These are phyloP conservation scores for Aspergillus sclerotiicarbonarius DNA, from an alignment of 495 filamentous ascomycete genomes.

Conservation along the genomic window DNA sequence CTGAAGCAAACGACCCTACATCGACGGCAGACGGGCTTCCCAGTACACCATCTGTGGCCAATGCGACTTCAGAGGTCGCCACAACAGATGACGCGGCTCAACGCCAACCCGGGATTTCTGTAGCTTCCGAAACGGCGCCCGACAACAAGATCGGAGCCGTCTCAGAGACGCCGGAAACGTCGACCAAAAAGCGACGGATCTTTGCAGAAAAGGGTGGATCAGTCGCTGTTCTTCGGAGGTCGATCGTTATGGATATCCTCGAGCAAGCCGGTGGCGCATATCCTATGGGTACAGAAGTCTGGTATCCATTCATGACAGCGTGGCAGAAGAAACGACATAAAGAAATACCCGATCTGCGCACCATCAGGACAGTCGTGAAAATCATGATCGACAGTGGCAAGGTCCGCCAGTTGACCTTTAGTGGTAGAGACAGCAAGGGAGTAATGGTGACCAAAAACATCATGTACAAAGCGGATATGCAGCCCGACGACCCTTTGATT, in stretches of 20 bases:
- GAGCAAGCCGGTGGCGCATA: conserved; percentile 69
- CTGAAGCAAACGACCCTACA: not conserved
- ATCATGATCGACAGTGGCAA: conserved; percentile 57
- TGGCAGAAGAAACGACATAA: conserved; percentile 55
- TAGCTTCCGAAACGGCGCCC: not conserved
- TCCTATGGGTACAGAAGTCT: conserved; percentile 69
- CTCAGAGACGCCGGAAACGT: conserved; percentile 1
- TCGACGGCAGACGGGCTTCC: not conserved
- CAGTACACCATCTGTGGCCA: not conserved
- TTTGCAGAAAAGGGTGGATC: conserved; percentile 39
- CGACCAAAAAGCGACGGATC: conserved; percentile 6
- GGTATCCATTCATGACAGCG: conserved; percentile 61
- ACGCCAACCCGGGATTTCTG: not conserved
- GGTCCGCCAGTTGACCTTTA: conserved; percentile 61
- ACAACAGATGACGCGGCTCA: not conserved
- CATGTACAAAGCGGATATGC: conserved; percentile 46
- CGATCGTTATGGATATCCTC: conserved; percentile 68
- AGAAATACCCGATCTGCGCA: conserved; percentile 51
- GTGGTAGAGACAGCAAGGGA: conserved; percentile 54
- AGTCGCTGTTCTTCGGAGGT: conserved; percentile 48
- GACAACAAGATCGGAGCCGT: not conserved
- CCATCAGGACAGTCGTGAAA: conserved; percentile 56
- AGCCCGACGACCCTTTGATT: conserved; percentile 50
- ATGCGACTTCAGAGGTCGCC: not conserved
- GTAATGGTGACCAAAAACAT: conserved; percentile 56